Percentiles rank a stretch among this genome's conserved stretches.
phyloP scores from a whole-genome alignment of 176 grass and related monocot species.

The Pharus latifolius region DNA sequence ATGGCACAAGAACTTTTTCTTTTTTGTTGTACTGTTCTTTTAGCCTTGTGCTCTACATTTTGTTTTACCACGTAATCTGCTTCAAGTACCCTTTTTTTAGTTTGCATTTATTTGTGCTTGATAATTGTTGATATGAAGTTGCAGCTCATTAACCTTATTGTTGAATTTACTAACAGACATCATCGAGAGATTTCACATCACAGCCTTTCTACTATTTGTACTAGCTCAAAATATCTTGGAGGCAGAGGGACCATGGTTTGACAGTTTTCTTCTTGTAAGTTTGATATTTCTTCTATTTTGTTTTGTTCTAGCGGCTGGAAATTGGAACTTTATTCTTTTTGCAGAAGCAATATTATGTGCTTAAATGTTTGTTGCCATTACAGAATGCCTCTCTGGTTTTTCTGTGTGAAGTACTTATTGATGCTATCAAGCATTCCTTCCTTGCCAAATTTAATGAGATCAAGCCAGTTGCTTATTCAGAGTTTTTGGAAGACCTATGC shows the following conservation, averaged over 20 bases:
- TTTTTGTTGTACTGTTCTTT: not conserved
- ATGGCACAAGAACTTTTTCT: not conserved
- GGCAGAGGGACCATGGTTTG: slow-evolving; percentile 90
- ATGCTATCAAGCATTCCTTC: slow-evolving; percentile 97
- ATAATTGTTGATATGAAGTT: not conserved
- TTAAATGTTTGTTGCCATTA: slow-evolving; percentile 17
- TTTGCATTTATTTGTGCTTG: not conserved
- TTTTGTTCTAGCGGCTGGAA: not conserved
- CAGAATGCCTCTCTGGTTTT: slow-evolving; percentile 83
- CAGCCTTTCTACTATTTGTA: slow-evolving; percentile 84
- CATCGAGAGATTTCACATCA: slow-evolving; percentile 93
- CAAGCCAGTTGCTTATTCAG: slow-evolving; percentile 87
- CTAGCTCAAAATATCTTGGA: slow-evolving; percentile 98
- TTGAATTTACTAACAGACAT: slow-evolving; percentile 53
- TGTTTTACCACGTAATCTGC: not conserved
- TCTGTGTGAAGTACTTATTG: slow-evolving; percentile 89
- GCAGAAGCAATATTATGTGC: not conserved
- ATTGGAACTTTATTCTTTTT: not conserved
- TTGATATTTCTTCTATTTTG: not conserved
- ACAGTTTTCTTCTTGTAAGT: slow-evolving; percentile 80
- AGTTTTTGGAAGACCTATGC: slow-evolving; percentile 98
- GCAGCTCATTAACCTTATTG: not conserved
- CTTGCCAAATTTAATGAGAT: slow-evolving; percentile 99
- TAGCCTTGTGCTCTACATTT: not conserved
- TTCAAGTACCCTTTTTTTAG: not conserved